Percentiles rank a stretch among this genome's conserved stretches.
phyloP scores from a whole-genome alignment of 1,284 basidiomycete species.

The Ustilago tritici region DNA sequence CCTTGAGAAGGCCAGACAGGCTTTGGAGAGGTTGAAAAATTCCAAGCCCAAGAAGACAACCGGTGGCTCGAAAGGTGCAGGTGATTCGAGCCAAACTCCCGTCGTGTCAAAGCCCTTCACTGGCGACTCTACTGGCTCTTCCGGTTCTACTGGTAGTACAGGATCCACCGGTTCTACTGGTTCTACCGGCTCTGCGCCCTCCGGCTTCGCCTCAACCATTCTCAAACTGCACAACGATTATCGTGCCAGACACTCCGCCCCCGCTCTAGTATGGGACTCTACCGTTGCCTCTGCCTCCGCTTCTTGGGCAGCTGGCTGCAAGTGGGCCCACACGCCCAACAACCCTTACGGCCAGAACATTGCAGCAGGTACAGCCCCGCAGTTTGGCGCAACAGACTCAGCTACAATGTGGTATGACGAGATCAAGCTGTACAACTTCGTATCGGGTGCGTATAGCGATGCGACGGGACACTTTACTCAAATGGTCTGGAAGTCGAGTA shows the following conservation, averaged over 20 bases:
- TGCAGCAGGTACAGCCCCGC: constrained; percentile 25
- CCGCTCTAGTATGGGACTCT: constrained; percentile 31
- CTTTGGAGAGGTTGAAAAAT: not conserved
- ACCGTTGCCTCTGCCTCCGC: constrained; percentile 39
- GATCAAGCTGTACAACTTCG: constrained; percentile 38
- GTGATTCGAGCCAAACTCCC: not conserved
- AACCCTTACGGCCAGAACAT: constrained; percentile 56
- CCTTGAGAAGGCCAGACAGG: not conserved
- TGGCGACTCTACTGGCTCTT: not conserved
- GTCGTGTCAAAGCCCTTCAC: not conserved
- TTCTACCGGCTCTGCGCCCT: not conserved
- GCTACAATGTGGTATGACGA: constrained; percentile 52
- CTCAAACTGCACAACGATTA: constrained; percentile 35
- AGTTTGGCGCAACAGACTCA: constrained; percentile 30
- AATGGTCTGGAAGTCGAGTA: constrained; percentile 49
- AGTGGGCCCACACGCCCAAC: constrained; percentile 50
- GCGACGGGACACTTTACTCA: constrained; percentile 57
- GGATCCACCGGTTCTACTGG: not conserved
- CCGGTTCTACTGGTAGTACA: not conserved
- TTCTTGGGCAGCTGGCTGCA: constrained; percentile 32
- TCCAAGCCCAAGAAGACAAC: not conserved
- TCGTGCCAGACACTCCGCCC: constrained; percentile 38
- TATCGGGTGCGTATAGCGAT: constrained; percentile 28
- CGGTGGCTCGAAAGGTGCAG: not conserved
- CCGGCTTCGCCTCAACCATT: constrained; percentile 19